Evolutionary conservation across 169 alveolate species (phyloP).

Genomic region (Cryptosporidium tyzzeri): DNA sequence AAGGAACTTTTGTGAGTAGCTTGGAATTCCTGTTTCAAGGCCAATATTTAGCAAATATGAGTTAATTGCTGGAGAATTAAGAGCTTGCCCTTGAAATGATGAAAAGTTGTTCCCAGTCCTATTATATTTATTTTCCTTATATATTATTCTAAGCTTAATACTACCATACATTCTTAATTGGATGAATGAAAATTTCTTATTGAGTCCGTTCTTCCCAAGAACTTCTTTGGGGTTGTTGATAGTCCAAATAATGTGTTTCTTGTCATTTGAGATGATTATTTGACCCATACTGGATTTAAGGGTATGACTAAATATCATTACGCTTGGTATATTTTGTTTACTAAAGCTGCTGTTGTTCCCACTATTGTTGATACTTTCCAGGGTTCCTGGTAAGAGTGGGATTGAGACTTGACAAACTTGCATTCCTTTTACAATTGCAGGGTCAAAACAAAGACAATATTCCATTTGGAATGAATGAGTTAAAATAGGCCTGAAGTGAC

Average conservation of each 20-base stretch:
- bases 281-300: constrained; percentile 47
- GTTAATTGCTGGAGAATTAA: constrained; percentile 8
- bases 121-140: constrained; percentile 10
- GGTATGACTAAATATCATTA: constrained; percentile 29
- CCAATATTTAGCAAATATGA: constrained; percentile 41
- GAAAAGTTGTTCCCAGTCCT: not conserved
- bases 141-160: constrained; percentile 28
- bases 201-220: not conserved
- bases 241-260: constrained; percentile 40
- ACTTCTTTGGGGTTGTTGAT: constrained; percentile 47
- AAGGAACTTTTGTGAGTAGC: not conserved
- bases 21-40: constrained; percentile 13
- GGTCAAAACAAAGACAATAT: constrained; percentile 62
- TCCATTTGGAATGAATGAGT: constrained; percentile 43
- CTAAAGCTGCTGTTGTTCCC: not conserved
- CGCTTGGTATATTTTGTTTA: constrained; percentile 32
- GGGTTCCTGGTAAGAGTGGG: constrained; percentile 45
- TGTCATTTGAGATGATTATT: constrained; percentile 22
- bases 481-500: constrained; percentile 53
- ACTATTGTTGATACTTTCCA: not conserved
- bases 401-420: constrained; percentile 45
- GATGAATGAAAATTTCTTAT: constrained; percentile 16
- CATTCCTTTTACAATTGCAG: constrained; percentile 49
- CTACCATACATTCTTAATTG: constrained; percentile 48
- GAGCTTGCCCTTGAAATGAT: not conserved